Evolutionary conservation across 169 alveolate genomes (phyloP), one percentile per base, ranked within the genome.

Genomic region (Plasmodium inui): DNA sequence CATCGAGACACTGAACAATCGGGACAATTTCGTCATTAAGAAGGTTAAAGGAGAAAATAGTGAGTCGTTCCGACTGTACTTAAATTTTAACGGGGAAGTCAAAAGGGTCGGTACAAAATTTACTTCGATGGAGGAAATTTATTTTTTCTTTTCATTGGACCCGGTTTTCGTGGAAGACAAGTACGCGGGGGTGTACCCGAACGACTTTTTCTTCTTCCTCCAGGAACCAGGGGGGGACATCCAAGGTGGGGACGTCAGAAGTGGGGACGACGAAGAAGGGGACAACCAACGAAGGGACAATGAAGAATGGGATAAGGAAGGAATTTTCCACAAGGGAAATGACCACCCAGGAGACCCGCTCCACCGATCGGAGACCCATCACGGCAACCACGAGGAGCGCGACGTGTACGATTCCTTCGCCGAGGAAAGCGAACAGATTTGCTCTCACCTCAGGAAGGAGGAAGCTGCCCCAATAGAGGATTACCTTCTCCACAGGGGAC

Each of bases 121-220:
- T 28, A 28, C 70, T 28, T 89, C 94, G 0, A 55, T 9, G 8
- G 94, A 89, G 32, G 94, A 89, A 79, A 89, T 89, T 67, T 78
- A 17, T 22, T 89, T 79, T 73, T 73, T 89, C 44, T 89, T 89
- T 80, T 89, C 94, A 22, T n/a, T 89, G 71, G 94, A 89, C 30
- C 61, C 85, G 30, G 22, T 86, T 30, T 86, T 50, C 41, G 85
- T 76, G 28, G 34, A 86, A 14, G 93, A 86, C 32, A 86, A 86
- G 67, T 86, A 86, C 80, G 70, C 41, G 46, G 72, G 80, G 76
- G 37, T 28, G 32, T 57, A 53, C 44, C 93, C 93, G n/a, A 46
- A 86, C 28, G 93, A 73, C 37, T 86, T 50, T 50, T 86, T 39
- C 80, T 86, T 86, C 80, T 50, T 19, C 70, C 32, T 86, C 17